Percentiles rank a stretch among this genome's conserved stretches.
phyloP scores from a whole-genome alignment of 768 basidiomycete genomes.

The Phanerodontia chrysosporium region DNA sequence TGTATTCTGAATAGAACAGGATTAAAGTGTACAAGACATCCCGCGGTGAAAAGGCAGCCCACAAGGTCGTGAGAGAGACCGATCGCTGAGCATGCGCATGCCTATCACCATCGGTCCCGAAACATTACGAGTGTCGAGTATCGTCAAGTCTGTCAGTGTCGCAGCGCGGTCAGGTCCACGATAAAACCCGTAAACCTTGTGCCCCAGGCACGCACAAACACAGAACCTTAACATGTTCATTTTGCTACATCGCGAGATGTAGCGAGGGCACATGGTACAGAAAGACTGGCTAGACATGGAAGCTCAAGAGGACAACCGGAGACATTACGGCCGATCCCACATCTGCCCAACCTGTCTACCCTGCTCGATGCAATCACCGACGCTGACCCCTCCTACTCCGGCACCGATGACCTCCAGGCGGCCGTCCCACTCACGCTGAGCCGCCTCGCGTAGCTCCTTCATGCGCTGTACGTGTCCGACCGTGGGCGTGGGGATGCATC shows the following conservation, averaged over 20 bases:
- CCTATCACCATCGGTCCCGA: too few relatives aligned
- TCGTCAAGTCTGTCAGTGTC: neutral
- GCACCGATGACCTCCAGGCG: conserved; percentile 72
- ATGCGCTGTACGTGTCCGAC: conserved; percentile 74
- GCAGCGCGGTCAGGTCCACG: neutral
- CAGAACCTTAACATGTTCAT: neutral
- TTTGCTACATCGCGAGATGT: too few relatives aligned
- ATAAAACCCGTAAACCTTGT: neutral
- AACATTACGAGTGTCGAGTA: too few relatives aligned
- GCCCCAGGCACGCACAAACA: neutral
- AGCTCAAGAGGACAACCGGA: neutral
- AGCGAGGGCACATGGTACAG: neutral
- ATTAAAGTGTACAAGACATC: neutral
- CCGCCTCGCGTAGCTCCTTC: conserved; percentile 45
- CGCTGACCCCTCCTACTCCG: conserved; percentile 81
- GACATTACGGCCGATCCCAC: neutral
- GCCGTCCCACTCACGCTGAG: conserved; percentile 35
- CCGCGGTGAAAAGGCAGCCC: neutral
- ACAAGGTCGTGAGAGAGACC: neutral
- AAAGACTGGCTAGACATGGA: neutral
- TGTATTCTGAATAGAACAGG: neutral
- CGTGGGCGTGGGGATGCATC: conserved; percentile 76
- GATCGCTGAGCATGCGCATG: too few relatives aligned
- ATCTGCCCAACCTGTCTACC: conserved; percentile 46
- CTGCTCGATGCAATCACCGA: conserved; percentile 79